Evolutionary conservation across 345 rosid genomes (phyloP).

Genomic region (Gossypium herbaceum): DNA sequence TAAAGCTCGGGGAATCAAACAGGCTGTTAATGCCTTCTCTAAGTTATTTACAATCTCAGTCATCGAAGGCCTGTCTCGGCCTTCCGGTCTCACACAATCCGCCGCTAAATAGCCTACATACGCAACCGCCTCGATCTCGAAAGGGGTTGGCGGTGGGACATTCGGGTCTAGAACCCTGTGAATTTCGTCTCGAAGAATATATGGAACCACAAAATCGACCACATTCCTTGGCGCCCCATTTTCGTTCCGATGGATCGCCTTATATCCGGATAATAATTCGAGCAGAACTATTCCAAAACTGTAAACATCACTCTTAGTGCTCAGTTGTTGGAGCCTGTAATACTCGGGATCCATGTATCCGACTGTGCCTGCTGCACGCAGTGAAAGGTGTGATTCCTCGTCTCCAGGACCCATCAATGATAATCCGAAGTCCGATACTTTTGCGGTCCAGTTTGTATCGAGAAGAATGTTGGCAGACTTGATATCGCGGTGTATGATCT

Average conservation of each 20-base stretch:
- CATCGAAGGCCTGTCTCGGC: conserved; percentile 65
- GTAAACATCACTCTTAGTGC: conserved; percentile 66
- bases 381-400: conserved; percentile 54
- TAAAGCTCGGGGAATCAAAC: conserved; percentile 28
- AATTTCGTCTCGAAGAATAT: conserved; percentile 52
- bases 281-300: conserved; percentile 72
- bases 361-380: conserved; percentile 64
- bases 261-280: conserved; percentile 54
- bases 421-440: conserved; percentile 79
- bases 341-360: conserved; percentile 89
- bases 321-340: conserved; percentile 61
- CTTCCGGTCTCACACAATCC: conserved; percentile 28
- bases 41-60: conserved; percentile 44
- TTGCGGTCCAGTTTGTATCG: conserved; percentile 49
- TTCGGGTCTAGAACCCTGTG: conserved; percentile 60
- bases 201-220: conserved; percentile 64
- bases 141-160: conserved; percentile 67
- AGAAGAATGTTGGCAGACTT: conserved; percentile 77
- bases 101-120: conserved; percentile 17
- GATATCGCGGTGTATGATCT: conserved; percentile 78
- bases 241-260: conserved; percentile 61
- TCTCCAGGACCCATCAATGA: conserved; percentile 62
- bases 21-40: conserved; percentile 54
- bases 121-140: conserved; percentile 66
- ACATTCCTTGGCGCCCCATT: conserved; percentile 50